Base-by-base conservation (phyloP, 2,329 filamentous ascomycete species). In the Bertia moriformis region DNA sequence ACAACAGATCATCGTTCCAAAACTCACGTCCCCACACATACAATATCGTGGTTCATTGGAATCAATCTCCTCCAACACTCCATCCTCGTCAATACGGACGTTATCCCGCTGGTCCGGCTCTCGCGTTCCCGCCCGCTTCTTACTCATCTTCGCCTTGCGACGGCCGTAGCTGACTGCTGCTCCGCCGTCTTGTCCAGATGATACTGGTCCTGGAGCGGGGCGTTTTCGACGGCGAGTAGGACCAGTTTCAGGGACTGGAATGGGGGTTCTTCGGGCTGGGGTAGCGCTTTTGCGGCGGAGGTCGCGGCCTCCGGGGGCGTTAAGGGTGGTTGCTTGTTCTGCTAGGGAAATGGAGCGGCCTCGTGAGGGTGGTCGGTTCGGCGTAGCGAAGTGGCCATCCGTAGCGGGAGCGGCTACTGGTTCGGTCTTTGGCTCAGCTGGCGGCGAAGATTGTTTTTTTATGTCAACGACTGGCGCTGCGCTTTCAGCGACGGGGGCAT, bases 1-100 rank as follows among this genome's bases (percentile, higher is more conserved):
- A 49, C 75, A 80, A 33, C 66, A 70, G 43, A 80, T 73, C 75
- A 80, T 80, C 27, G 66, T 67, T 19, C 75, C 75, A 48, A 67
- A 78, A 47, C 71, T 76, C 14, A 79, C 71, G 46, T 78, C 72
- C 29, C 69, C 69, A 48, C 75, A 80, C 32, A 76, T 53, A 51
- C 75, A 80, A 50, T 79, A 80, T n/a, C 68, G 58, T 14, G 69
- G 67, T 53, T 80, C 75, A 41, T 76, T 63, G 0, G 72, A 69
- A 50, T 78, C 73, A 41, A 78, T 69, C 44, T 65, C 55, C 44
- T 65, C 62, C 24, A 63, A 46, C 1, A 65, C 62, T 1, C 62
- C 64, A 39, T 66, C 61, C 42, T 66, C 60, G 39, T 67, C 64
- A 22, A 61, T 57, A 18, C 62, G 60, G 19, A 58, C 50, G 39